Evolutionary conservation across 2,329 filamentous ascomycete species (phyloP), one percentile per base, ranked within the genome.

Genomic region (Calonectria crousiana): DNA sequence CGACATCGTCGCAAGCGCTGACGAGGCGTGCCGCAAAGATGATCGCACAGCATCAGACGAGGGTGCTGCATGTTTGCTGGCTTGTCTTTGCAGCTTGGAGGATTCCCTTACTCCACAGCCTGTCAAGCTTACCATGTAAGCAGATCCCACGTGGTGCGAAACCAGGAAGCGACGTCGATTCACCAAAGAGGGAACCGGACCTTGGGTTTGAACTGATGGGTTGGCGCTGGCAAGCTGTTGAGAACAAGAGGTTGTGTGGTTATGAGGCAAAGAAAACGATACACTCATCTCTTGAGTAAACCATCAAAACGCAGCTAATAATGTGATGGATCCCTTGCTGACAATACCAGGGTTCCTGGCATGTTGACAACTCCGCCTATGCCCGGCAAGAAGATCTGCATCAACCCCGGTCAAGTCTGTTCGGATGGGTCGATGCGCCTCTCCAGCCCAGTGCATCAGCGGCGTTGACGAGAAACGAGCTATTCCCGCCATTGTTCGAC

Each of bases 1-100:
- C 56, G 56, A 41, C 36, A 62, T 62, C 18, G 34, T 62, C 56
- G 56, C 23, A 62, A 62, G 56, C 23, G 56, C 56, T 62, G 34
- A 62, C 56, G 38, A 41, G 56, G 16, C 34, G 36, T 16, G 16
- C 20, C n/a, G 34, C 32, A 26, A 10, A 32, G 41, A 26, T 28
- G 8, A 36, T 62, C 23, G 34, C 56, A 62, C 56, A 62, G 56
- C 56, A 62, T 62, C 14, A 23, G 56, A 28, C n/a, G 36, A 41
- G 56, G 10, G 23, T 34, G 34, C 56, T 38, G 56, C 56, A 62
- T 41, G 34, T 26, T 47, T n/a, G n/a, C n/a, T n/a, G n/a, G 44
- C 44, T 47, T 6, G n/a, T 47, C 10, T 47, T 13, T 23, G 44
- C 44, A 47, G 44, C 11, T 6, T 4, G 44, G 10, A 47, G 44